Evolutionary conservation across 257 asterid species (phyloP).

Genomic region (Ophiorrhiza pumila): DNA sequence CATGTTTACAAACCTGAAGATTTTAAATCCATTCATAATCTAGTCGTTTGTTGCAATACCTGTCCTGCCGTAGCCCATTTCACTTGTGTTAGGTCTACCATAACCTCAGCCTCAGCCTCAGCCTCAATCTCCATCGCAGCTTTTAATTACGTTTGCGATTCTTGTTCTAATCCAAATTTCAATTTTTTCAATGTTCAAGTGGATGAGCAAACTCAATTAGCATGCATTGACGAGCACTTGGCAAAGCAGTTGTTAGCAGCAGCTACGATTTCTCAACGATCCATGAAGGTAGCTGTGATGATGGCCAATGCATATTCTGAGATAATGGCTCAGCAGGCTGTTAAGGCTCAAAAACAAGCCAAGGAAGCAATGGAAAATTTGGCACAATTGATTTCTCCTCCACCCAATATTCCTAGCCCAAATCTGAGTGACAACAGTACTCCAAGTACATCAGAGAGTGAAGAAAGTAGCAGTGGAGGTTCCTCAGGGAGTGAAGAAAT

Average conservation of each 20-base stretch:
- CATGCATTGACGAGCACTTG: neutral
- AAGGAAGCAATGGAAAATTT: neutral
- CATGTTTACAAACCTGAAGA: neutral
- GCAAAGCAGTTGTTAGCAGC: neutral
- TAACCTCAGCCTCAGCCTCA: neutral
- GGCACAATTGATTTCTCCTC: neutral
- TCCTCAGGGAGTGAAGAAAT: too few species aligned
- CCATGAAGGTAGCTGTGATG: neutral
- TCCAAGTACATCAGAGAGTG: too few species aligned
- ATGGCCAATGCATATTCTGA: neutral
- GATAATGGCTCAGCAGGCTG: neutral
- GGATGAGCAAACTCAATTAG: neutral
- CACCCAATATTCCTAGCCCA: too few species aligned
- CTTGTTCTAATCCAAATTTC: neutral
- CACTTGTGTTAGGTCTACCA: neutral
- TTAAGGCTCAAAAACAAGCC: neutral
- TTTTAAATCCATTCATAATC: too few species aligned
- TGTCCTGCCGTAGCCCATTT: neutral
- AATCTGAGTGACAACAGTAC: too few species aligned
- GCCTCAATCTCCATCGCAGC: neutral
- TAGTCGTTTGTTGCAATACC: neutral
- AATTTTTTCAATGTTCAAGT: too few species aligned
- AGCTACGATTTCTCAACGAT: neutral
- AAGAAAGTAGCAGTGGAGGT: neutral
- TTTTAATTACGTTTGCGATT: neutral